Percentiles rank a stretch among this genome's conserved stretches.
These are phyloP conservation scores for Pythium scleroteichum DNA, from an alignment of 352 stramenopile genomes.

Conservation along the genomic window DNA sequence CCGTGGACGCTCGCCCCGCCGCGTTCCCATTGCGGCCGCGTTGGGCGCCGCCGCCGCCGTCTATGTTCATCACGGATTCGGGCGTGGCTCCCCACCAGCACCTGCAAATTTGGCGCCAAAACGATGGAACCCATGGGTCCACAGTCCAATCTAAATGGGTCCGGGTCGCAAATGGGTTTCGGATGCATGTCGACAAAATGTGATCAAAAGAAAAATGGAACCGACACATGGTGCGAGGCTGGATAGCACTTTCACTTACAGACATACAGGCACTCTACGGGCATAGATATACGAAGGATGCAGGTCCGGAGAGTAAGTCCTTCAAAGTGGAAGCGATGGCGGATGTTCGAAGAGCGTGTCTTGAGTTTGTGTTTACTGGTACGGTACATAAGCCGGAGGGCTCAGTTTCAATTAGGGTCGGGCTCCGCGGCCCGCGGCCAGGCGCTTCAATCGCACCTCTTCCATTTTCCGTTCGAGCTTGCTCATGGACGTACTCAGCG, in stretches of 20 bases:
- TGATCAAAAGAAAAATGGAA: conserved; percentile 2
- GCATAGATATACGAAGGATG: conserved; percentile 31
- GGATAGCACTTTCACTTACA: conserved; percentile 22
- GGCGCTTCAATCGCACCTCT: conserved; percentile 68
- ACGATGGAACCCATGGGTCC: no score
- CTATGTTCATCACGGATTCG: conserved; percentile 17
- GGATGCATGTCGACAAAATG: not conserved
- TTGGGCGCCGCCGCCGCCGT: conserved; percentile 31
- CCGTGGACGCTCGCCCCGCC: no score
- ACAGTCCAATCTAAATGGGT: no score
- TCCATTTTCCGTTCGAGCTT: conserved; percentile 80
- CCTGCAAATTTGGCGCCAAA: conserved; percentile 28
- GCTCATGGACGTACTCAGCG: conserved; percentile 69
- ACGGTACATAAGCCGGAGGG: conserved; percentile 1
- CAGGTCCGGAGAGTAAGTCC: conserved; percentile 20
- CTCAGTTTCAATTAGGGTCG: conserved; percentile 1
- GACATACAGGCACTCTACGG: conserved; percentile 27
- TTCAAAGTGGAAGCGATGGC: not conserved
- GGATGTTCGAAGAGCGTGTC: not conserved
- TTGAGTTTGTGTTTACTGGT: conserved; percentile 13
- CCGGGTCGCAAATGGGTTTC: conserved; percentile 6
- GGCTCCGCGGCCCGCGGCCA: conserved; percentile 10
- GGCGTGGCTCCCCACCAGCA: not conserved
- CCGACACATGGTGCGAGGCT: not conserved
- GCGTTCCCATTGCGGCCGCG: conserved; percentile 39